Conservation (phyloP, 345 rosid species). For the Ceriops decandra region DNA sequence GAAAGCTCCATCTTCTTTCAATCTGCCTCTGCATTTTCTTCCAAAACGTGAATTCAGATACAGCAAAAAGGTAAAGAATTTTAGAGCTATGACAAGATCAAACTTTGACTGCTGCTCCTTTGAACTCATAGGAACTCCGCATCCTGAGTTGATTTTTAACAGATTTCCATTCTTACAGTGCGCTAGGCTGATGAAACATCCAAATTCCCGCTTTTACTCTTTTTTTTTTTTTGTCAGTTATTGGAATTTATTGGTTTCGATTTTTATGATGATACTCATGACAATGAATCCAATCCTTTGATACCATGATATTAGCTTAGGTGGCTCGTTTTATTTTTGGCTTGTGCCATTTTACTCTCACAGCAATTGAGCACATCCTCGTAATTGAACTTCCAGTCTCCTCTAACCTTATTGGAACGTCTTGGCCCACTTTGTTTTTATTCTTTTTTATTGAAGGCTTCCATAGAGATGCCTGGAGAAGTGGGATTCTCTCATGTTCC, state of each 20-base stretch:
- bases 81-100: background rate
- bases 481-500: too few species aligned
- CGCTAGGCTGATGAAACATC: too few species aligned
- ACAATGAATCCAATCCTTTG: background rate
- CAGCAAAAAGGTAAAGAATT: constrained; percentile 61
- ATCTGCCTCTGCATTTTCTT: constrained; percentile 75
- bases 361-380: too few species aligned
- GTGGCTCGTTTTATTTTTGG: background rate
- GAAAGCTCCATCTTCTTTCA: constrained; percentile 69
- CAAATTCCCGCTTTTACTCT: too few species aligned
- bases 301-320: background rate
- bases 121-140: background rate
- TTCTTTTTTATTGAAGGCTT: too few species aligned
- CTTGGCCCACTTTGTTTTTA: too few species aligned
- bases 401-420: too few species aligned
- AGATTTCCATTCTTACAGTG: background rate
- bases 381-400: too few species aligned
- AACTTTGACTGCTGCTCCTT: background rate
- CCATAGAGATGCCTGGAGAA: too few species aligned
- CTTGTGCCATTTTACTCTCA: too few species aligned
- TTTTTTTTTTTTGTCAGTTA: background rate
- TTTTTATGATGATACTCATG: background rate
- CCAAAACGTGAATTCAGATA: constrained; percentile 90
- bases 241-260: background rate
- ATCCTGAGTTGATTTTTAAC: background rate